Evolutionary conservation across 2,329 filamentous ascomycete genomes (phyloP).

Genomic region (Ophiognomonia clavigignenti-juglandacearum): DNA sequence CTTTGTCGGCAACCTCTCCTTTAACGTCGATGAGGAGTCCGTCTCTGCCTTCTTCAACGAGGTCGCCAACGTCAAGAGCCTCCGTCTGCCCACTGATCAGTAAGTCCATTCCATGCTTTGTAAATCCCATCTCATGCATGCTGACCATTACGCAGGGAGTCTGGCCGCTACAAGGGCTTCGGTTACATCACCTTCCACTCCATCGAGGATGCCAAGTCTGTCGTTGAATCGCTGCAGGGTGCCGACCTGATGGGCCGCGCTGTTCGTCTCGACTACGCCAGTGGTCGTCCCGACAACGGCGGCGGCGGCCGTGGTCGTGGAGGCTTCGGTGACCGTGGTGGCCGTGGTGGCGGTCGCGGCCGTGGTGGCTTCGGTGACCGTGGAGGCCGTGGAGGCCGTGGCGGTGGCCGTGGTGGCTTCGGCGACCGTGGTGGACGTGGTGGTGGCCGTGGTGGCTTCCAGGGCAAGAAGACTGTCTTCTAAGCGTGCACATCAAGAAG

Average conservation of each 20-base stretch:
- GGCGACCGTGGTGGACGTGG: conserved; percentile 26
- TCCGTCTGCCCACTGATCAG: conserved; percentile 84
- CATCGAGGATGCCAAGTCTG: conserved; percentile 76
- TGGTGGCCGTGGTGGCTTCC: conserved; percentile 52
- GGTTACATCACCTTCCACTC: conserved; percentile 83
- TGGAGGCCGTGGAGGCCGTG: conserved; percentile 29
- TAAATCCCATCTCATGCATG: conserved; percentile 3
- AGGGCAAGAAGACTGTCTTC: conserved; percentile 78
- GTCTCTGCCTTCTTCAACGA: conserved; percentile 71
- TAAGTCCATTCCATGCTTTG: conserved; percentile 33
- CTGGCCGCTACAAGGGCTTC: conserved; percentile 83
- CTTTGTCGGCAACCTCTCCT: conserved; percentile 88
- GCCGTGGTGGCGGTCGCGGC: conserved; percentile 43
- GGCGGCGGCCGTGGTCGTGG: conserved; percentile 44
- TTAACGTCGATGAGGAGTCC: conserved; percentile 72
- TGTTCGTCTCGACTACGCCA: conserved; percentile 79
- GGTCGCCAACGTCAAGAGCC: conserved; percentile 65
- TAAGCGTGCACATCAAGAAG: conserved; percentile 25
- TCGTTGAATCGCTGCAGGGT: conserved; percentile 58
- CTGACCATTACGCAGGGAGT: conserved; percentile 51
- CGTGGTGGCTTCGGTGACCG: conserved; percentile 39
- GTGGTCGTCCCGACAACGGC: conserved; percentile 48
- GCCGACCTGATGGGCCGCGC: conserved; percentile 65
- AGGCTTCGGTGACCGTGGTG: conserved; percentile 35
- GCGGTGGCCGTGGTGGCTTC: conserved; percentile 29